Base-by-base conservation (phyloP, 2,329 filamentous ascomycete species). In the Apiospora koreana region DNA sequence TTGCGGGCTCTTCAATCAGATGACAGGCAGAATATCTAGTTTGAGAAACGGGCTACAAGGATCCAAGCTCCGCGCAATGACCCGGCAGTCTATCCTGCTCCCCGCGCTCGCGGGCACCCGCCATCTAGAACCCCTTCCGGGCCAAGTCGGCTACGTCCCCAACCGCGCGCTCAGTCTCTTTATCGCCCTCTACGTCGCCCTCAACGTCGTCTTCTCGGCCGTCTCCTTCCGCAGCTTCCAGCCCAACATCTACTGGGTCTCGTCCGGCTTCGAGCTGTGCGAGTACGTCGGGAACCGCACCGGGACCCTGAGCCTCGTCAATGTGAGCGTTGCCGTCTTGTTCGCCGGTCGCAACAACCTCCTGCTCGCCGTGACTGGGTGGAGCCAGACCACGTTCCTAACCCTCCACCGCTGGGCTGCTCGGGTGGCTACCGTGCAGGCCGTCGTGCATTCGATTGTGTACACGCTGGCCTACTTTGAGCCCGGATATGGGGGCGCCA, bases 211-310 rank as follows among this genome's bases (percentile, higher is more conserved):
- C 31, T 71, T 74, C 65, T 74, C 71, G 1, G 69, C 73, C 12
- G 65, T 74, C 1, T 72, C 70, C 21, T 74, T 73, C 25, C 23
- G 50, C 10, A 74, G 68, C 31, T 74, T 74, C n/a, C 70, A 72
- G 54, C 73, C 73, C 18, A 74, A 74, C 23, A 68, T 74, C 41
- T 74, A 69, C 18, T 74, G 48, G 25, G 35, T 69, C 1, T 74
- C 73, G 0, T 28, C 62, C 10, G 67, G 58, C 5, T 69, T 69
- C 58, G 69, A 70, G 31, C 64, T 70, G 45, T 67, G 62, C 69
- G 65, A 67, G 69, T 77, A 77, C 6, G 71, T 82, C 18, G 77
- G 78, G 43, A 77, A 77, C 35, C 80, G n/a, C 74, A 79, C 73
- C 71, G 76, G 74, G 1, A 70, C 68, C 6, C 69, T 77, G 1